Base-by-base conservation (phyloP, 2,329 filamentous ascomycete species). In the Graphilbum ipis-grandicollis region DNA sequence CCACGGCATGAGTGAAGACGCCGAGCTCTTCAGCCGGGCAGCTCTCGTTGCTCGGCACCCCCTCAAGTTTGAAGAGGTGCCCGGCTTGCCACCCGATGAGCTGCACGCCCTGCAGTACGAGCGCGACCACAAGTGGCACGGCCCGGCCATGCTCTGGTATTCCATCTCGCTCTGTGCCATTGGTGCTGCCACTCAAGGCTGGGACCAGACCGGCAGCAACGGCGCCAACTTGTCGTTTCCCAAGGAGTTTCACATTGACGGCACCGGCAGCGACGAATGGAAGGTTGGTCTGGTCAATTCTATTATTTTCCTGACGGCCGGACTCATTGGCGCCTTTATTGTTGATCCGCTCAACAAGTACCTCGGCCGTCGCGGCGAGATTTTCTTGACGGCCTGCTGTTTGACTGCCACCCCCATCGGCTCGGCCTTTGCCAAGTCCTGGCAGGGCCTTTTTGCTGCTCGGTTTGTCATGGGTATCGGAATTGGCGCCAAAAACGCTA, bases 1-100 rank as follows among this genome's bases (percentile, higher is more conserved):
- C n/a, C 12, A 37, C 15, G 37, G 35, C 17, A 48, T 35, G 26
- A 5, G 17, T 7, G 28, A 34, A 28, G 38, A 41, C 23, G 68
- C 77, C 43, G 63, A 63, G 18, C 60, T 85, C 31, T 41, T 34
- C 55, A 71, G 3, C 55, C 59, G 7, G 49, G 81, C 78, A 22
- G 81, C 80, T 5, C 62, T 86, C 12, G 68, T 84, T n/a, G 81
- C 81, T 2, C 78, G 82, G 51, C 71, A 76, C 44, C 21, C 18
- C 14, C 57, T 58, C 6, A 60, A 63, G 23, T 80, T 59, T 50
- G 75, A 80, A 38, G 58, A 64, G 25, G 63, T 84, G 29, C 55
- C 35, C n/a, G 41, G 35, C 21, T 29, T 39, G 12, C 31, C 30
- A 6, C 35, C 36, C 13, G 35, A 55, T 3, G 66, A 68, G 44